Base-by-base conservation (phyloP, 139 green algal genomes). In the Coelastrella sp. region DNA sequence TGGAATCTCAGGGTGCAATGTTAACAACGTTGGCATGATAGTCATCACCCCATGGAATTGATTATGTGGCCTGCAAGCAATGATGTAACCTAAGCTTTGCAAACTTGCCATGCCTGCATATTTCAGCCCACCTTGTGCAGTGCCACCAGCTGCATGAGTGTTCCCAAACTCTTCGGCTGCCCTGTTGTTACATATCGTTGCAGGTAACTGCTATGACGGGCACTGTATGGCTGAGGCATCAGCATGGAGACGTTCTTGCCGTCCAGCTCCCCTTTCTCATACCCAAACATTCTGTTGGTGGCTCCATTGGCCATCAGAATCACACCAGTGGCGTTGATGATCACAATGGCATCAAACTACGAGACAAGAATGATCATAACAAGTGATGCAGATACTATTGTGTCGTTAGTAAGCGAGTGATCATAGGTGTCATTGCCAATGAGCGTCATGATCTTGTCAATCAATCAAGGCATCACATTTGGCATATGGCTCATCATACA, bases 251-350 rank as follows among this genome's bases (percentile, higher is more conserved):
- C 53, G 57, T 93, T 94, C 73, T 86, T 91, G 76, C 88, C 88
- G 53, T 93, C 88, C 74, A 94, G 88, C 84, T 93, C 91, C 30
- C 82, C 86, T 69, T 90, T 90, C 21, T 79, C 75, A 77, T 90
- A 91, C 38, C 78, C 78, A 43, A 63, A 76, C 59, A 84, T 84
- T n/a, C 15, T 27, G 30, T 27, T 45, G 25, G 9, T n/a, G 23
- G 78, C 66, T 9, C 21, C 7, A 67, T 79, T 86, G 40, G 76
- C 71, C 78, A 89, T 88, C 82, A 88, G 78, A 19, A 91, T 89
- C 48, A 82, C 85, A 23, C 88, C 88, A n/a, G 60, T 34, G 1
- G 81, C 48, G 73, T 89, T 89, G 67, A 91, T 88, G 35, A 91
- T 76, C 51, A 91, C 66, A 1, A 92, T 74, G 11, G 43, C 81